phyloP scores from a whole-genome alignment of 306 rosid genomes.

The Vigna trinervia region DNA sequence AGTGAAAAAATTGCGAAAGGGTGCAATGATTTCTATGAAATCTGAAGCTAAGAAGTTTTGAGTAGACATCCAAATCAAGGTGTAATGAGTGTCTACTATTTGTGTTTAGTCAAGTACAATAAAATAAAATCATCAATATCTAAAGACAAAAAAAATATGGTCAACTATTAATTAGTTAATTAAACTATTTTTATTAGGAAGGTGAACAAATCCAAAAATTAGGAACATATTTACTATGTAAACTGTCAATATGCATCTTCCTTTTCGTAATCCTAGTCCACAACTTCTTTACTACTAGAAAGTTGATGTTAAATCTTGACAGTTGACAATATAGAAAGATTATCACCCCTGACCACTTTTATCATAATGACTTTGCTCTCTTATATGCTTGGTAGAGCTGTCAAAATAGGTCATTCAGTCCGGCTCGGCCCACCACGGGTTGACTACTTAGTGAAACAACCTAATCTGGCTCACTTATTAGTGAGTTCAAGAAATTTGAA shows the following conservation, averaged over 20 bases:
- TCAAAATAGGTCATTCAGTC: no score
- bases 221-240: constrained; percentile 7
- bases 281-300: constrained; percentile 1
- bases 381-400: neutral
- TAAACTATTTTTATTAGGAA: constrained; percentile 12
- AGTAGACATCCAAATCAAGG: constrained; percentile 7
- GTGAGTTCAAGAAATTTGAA: no score
- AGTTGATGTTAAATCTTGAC: constrained; percentile 1
- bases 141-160: constrained; percentile 1
- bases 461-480: no score
- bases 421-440: no score
- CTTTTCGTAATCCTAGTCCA: constrained; percentile 17
- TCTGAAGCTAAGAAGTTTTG: constrained; percentile 23
- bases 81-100: constrained; percentile 9
- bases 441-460: no score
- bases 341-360: constrained; percentile 2
- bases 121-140: neutral
- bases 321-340: neutral
- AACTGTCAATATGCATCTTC: constrained; percentile 24
- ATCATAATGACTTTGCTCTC: neutral
- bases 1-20: neutral
- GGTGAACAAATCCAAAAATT: neutral
- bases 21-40: neutral
- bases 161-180: constrained; percentile 9
- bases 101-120: neutral